Percentiles rank a stretch among this genome's conserved stretches.
Evolutionary conservation across 192 early-diverging fungal species (phyloP).

Genomic region (Oehlia diaphana): DNA sequence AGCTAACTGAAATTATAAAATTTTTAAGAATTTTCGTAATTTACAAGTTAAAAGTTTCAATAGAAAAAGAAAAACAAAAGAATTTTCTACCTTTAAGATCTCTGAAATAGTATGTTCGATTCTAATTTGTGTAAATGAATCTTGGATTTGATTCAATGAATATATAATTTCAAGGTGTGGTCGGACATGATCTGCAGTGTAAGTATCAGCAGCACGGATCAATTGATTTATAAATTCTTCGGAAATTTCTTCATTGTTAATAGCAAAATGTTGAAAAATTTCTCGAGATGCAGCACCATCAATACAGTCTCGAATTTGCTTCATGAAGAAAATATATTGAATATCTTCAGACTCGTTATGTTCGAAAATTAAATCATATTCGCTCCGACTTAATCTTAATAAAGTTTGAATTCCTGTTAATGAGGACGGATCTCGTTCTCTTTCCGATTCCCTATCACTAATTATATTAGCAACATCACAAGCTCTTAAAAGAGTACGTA

Average conservation of each 20-base stretch:
- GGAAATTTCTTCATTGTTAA: background rate
- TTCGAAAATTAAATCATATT: conserved; percentile 14
- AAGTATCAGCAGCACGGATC: conserved; percentile 17
- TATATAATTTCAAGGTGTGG: conserved; percentile 25
- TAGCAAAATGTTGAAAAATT: conserved; percentile 20
- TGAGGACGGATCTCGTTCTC: background rate
- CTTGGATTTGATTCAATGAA: conserved; percentile 14
- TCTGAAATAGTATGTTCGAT: background rate
- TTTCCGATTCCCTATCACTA: conserved; percentile 24
- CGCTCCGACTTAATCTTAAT: conserved; percentile 9
- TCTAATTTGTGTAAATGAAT: background rate
- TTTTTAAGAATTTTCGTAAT: background rate
- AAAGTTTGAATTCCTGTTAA: conserved; percentile 1
- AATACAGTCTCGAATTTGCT: conserved; percentile 18
- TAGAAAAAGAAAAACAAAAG: background rate
- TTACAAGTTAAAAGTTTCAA: background rate
- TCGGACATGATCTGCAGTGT: conserved; percentile 9
- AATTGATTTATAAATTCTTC: conserved; percentile 26
- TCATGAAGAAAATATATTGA: conserved; percentile 21
- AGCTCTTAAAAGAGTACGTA: conserved; percentile 33
- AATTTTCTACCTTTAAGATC: conserved; percentile 8
- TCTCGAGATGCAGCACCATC: conserved; percentile 9
- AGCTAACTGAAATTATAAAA: background rate
- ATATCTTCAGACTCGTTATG: conserved; percentile 8
- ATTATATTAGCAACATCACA: conserved; percentile 31